These are phyloP conservation scores for Leucaena leucocephala DNA, from an alignment of 306 rosid genomes.

Conservation along the genomic window DNA sequence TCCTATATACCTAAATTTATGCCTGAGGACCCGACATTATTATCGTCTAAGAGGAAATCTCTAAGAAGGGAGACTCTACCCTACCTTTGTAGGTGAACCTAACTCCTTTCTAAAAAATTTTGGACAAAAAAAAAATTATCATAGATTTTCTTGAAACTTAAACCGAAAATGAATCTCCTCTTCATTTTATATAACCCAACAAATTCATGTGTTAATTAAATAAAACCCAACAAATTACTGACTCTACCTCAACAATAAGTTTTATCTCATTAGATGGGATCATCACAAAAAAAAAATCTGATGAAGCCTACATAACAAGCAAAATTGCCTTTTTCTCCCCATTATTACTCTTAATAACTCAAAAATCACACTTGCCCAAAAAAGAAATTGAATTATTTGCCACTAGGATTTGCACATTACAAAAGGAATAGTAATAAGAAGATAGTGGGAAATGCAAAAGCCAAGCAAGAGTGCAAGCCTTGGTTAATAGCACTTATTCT, in stretches of 20 bases:
- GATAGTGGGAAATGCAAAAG: slow-evolving; percentile 44
- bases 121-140: too few relatives aligned
- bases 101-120: too few relatives aligned
- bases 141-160: neutral
- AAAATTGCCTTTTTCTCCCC: neutral
- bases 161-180: neutral
- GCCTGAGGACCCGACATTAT: too few relatives aligned
- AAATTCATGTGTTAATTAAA: slow-evolving; percentile 27
- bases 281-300: neutral
- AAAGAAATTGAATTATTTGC: slow-evolving; percentile 34
- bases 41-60: too few relatives aligned
- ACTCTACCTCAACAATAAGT: neutral
- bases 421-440: slow-evolving; percentile 50
- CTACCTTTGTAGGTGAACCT: too few relatives aligned
- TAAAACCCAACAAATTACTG: slow-evolving; percentile 13
- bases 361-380: slow-evolving; percentile 27
- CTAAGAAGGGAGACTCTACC: too few relatives aligned
- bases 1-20: too few relatives aligned
- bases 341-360: slow-evolving; percentile 14
- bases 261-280: too few relatives aligned
- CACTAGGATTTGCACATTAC: slow-evolving; percentile 42
- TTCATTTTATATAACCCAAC: too few relatives aligned
- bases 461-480: slow-evolving; percentile 38
- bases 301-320: too few relatives aligned
- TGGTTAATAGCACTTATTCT: slow-evolving; percentile 46